Percentiles rank a stretch among this genome's conserved stretches.
Conservation (phyloP, 1,284 basidiomycete species). For the Entoloma clypeatum region DNA sequence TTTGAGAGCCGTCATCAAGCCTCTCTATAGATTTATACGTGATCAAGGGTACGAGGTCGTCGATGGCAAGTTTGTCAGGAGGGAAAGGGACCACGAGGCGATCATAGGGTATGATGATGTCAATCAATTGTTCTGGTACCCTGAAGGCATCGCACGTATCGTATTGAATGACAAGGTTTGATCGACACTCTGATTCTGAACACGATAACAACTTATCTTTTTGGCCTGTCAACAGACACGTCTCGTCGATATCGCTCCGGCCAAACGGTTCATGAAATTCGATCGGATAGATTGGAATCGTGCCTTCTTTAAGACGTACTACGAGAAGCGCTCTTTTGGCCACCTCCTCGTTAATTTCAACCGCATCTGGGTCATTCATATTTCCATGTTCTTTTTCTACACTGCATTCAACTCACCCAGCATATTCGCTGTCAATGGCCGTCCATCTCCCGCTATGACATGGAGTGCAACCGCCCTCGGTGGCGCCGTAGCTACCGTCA, state of each 20-base stretch:
- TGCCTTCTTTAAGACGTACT: constrained; percentile 97
- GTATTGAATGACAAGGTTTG: constrained; percentile 81
- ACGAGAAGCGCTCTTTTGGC: constrained; percentile 90
- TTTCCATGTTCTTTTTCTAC: constrained; percentile 92
- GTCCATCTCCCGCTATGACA: constrained; percentile 65
- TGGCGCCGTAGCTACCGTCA: constrained; percentile 84
- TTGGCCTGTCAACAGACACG: constrained; percentile 53
- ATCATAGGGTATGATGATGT: constrained; percentile 99
- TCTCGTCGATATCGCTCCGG: constrained; percentile 83
- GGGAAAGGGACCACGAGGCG: constrained; percentile 90
- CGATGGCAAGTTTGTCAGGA: constrained; percentile 92
- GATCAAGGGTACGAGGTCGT: constrained; percentile 98
- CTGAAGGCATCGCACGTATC: constrained; percentile 95
- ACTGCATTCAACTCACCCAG: constrained; percentile 91
- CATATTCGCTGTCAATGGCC: constrained; percentile 63
- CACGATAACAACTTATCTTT: too few species aligned
- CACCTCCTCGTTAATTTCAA: constrained; percentile 98
- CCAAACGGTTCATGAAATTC: constrained; percentile 93
- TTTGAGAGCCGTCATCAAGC: constrained; percentile 87
- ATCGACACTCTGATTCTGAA: too few species aligned
- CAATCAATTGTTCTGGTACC: constrained; percentile 99
- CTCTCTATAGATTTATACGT: constrained; percentile 95
- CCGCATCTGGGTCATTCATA: constrained; percentile 94
- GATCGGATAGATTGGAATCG: constrained; percentile 92
- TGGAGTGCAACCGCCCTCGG: constrained; percentile 91